Evolutionary conservation across 2,329 filamentous ascomycete species (phyloP).

Genomic region (Paradendryphiella salina): DNA sequence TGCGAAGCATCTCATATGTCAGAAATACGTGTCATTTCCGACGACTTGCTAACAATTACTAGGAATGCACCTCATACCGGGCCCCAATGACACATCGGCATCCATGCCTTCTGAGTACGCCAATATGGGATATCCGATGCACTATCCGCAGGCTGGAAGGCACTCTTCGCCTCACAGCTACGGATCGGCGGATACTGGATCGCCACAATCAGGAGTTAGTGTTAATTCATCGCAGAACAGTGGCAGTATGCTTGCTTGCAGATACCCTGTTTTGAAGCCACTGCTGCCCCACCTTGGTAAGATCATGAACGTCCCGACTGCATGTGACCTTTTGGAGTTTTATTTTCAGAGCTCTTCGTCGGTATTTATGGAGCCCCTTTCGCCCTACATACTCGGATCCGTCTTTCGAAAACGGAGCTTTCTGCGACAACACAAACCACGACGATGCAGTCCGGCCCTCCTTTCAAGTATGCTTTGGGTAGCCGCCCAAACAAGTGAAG

Average conservation of each 20-base stretch:
- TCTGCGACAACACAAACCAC: constrained; percentile 77
- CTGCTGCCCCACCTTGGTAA: constrained; percentile 77
- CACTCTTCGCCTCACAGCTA: constrained; percentile 44
- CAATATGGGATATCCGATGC: constrained; percentile 41
- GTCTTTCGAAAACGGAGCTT: constrained; percentile 88
- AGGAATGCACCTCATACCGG: constrained; percentile 41
- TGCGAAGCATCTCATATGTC: not conserved
- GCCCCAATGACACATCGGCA: constrained; percentile 31
- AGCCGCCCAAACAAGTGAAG: constrained; percentile 87
- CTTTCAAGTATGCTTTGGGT: constrained; percentile 96
- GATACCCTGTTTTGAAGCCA: constrained; percentile 84
- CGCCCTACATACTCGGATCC: constrained; percentile 84
- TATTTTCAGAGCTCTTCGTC: constrained; percentile 91
- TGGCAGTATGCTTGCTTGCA: constrained; percentile 41
- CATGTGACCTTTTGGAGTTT: constrained; percentile 85
- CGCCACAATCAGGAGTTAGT: constrained; percentile 43
- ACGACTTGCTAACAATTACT: constrained; percentile 5
- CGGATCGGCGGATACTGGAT: constrained; percentile 43
- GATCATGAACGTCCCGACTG: constrained; percentile 77
- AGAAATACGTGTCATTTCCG: not conserved
- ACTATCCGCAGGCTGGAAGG: constrained; percentile 33
- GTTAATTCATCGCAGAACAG: constrained; percentile 41
- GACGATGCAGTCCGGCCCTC: constrained; percentile 80
- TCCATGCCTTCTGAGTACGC: constrained; percentile 38
- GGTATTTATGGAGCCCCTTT: constrained; percentile 83